Conservation (phyloP, 208 protist genomes). For the Trypanosoma congolense region DNA sequence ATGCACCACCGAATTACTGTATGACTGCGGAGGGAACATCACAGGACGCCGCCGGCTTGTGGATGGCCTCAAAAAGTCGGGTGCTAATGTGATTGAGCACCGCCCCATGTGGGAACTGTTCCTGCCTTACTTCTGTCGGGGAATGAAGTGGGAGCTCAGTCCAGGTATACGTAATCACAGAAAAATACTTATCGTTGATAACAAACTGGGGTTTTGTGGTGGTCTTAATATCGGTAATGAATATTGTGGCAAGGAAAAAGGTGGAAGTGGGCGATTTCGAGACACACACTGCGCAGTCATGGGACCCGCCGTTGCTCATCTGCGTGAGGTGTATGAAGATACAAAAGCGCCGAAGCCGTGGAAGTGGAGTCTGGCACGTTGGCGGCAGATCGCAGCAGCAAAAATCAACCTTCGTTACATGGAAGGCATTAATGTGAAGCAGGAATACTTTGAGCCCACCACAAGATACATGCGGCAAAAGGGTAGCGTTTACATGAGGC, state of each 20-base stretch:
- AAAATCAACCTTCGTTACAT: conserved; percentile 37
- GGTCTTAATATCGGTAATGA: conserved; percentile 91
- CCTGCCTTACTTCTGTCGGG: conserved; percentile 55
- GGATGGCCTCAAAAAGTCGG: conserved; percentile 58
- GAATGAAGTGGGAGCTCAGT: conserved; percentile 73
- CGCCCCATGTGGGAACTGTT: conserved; percentile 79
- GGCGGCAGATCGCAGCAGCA: conserved; percentile 74
- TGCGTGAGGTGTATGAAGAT: conserved; percentile 81
- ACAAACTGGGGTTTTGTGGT: conserved; percentile 81
- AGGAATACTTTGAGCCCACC: conserved; percentile 21
- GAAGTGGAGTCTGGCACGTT: conserved; percentile 73
- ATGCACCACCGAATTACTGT: conserved; percentile 79
- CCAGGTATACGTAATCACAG: conserved; percentile 88
- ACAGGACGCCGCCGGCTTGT: conserved; percentile 68
- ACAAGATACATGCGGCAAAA: conserved; percentile 18
- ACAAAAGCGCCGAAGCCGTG: conserved; percentile 80
- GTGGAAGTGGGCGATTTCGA: conserved; percentile 76
- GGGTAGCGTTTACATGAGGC: conserved; percentile 35
- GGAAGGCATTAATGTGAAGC: conserved; percentile 28
- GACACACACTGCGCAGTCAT: conserved; percentile 81
- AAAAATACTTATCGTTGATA: conserved; percentile 88
- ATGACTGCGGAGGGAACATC: conserved; percentile 90
- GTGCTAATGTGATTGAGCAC: conserved; percentile 75
- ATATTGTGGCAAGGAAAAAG: conserved; percentile 69
- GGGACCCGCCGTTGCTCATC: conserved; percentile 69